Evolutionary conservation across 2,329 filamentous ascomycete genomes (phyloP).

Genomic region (Aspergillus floridensis): DNA sequence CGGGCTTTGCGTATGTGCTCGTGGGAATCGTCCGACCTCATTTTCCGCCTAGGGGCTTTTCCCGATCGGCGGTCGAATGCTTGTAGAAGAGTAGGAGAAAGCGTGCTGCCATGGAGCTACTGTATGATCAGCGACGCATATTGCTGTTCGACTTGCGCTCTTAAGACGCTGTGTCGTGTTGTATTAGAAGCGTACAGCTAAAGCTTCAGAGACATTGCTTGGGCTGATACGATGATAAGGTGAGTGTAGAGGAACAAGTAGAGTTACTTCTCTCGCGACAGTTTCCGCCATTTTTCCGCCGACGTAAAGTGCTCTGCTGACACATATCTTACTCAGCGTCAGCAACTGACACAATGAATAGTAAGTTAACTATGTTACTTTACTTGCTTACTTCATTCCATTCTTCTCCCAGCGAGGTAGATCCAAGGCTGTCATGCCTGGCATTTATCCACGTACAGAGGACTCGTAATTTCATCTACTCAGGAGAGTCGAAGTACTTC

Average conservation of each 20-base stretch:
- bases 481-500: too few species aligned
- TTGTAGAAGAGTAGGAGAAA: too few species aligned
- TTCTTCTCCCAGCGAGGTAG: too few species aligned
- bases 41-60: too few species aligned
- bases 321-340: neutral
- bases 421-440: too few species aligned
- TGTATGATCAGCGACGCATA: neutral
- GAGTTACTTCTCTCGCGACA: neutral
- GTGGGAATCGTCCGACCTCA: too few species aligned
- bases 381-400: too few species aligned
- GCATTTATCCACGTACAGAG: too few species aligned
- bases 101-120: neutral
- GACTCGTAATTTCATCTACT: too few species aligned
- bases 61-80: too few species aligned
- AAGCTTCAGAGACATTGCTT: neutral
- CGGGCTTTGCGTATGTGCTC: slow-evolving; percentile 17
- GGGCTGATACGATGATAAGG: neutral
- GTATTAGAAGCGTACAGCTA: neutral
- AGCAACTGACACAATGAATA: neutral
- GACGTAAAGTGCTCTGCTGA: neutral
- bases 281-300: neutral
- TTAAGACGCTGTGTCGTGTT: neutral
- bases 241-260: too few species aligned
- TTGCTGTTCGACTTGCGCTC: neutral
- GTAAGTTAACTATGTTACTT: too few species aligned